phyloP scores from a whole-genome alignment of 1,284 basidiomycete genomes.

The Tilletiopsis washingtonensis region DNA sequence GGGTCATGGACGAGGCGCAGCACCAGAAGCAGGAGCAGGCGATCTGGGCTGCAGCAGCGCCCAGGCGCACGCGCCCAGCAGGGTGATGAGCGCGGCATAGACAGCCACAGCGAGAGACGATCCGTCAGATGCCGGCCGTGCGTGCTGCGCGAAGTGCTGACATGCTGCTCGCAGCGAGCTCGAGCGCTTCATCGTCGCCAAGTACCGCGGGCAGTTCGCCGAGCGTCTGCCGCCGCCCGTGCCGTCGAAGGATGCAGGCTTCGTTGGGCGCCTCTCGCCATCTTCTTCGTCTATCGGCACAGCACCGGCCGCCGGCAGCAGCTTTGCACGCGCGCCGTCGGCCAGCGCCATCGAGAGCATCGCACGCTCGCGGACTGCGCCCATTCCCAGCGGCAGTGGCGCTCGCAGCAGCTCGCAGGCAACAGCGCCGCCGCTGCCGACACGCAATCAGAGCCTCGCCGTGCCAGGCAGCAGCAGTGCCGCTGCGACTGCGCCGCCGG shows the following conservation, averaged over 20 bases:
- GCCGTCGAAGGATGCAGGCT: slow-evolving; percentile 17
- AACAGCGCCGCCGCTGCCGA: slow-evolving; percentile 3
- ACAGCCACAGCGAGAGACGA: too few relatives aligned
- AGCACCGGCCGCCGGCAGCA: neutral
- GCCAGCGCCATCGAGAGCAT: slow-evolving; percentile 13
- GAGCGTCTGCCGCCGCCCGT: slow-evolving; percentile 30
- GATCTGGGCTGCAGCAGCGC: too few relatives aligned
- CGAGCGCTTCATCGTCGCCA: slow-evolving; percentile 71
- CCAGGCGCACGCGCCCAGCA: too few relatives aligned
- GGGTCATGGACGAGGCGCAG: neutral
- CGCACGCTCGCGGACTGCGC: slow-evolving; percentile 23
- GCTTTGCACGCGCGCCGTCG: neutral
- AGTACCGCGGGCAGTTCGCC: slow-evolving; percentile 44
- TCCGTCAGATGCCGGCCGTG: too few relatives aligned
- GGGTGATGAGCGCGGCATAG: too few relatives aligned
- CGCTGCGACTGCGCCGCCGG: slow-evolving; percentile 1
- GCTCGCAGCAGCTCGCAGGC: slow-evolving; percentile 9
- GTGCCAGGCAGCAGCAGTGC: neutral
- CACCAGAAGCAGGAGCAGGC: neutral
- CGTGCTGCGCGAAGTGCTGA: too few relatives aligned
- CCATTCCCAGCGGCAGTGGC: slow-evolving; percentile 33
- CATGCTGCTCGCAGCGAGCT: too few relatives aligned
- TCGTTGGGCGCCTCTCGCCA: too few relatives aligned
- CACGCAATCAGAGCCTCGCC: slow-evolving; percentile 7
- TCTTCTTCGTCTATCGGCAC: neutral